Percentiles rank a stretch among this genome's conserved stretches.
phyloP scores from a whole-genome alignment of 2,329 filamentous ascomycete genomes.

The Fusarium sp. region DNA sequence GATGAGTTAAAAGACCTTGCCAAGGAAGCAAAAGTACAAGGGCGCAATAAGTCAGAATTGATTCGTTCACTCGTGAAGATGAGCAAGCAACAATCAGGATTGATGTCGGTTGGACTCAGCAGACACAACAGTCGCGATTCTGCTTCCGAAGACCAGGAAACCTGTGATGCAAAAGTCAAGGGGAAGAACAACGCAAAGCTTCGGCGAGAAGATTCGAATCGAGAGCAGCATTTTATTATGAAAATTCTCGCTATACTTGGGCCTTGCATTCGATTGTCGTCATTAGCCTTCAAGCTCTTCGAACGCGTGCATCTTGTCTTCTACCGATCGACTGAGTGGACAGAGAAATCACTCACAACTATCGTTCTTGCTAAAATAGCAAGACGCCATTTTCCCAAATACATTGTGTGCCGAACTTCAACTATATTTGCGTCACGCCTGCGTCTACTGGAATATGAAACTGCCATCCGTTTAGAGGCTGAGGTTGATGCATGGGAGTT shows the following conservation, averaged over 20 bases:
- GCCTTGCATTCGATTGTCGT: constrained; percentile 84
- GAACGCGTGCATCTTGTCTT: constrained; percentile 96
- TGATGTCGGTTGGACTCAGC: constrained; percentile 77
- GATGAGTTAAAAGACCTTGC: constrained; percentile 89
- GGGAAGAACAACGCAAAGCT: constrained; percentile 25
- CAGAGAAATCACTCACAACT: constrained; percentile 93
- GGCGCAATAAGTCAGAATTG: constrained; percentile 88
- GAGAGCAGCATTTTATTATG: constrained; percentile 78
- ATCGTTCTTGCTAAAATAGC: constrained; percentile 95
- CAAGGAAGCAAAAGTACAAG: constrained; percentile 87
- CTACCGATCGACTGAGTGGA: constrained; percentile 96
- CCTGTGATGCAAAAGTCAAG: constrained; percentile 31
- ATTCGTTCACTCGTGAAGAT: constrained; percentile 78
- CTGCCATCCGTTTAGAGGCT: constrained; percentile 83
- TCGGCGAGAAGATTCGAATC: constrained; percentile 63
- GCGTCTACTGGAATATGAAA: constrained; percentile 88
- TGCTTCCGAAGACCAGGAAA: constrained; percentile 59
- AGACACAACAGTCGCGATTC: constrained; percentile 73
- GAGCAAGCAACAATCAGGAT: constrained; percentile 79
- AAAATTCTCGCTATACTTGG: constrained; percentile 85
- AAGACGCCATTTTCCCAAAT: constrained; percentile 86
- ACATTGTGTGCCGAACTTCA: constrained; percentile 88
- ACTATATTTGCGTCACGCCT: constrained; percentile 87
- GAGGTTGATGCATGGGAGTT: constrained; percentile 88
- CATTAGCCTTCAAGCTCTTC: constrained; percentile 81